phyloP scores from a whole-genome alignment of 306 rosid genomes.

The Vigna radiata region DNA sequence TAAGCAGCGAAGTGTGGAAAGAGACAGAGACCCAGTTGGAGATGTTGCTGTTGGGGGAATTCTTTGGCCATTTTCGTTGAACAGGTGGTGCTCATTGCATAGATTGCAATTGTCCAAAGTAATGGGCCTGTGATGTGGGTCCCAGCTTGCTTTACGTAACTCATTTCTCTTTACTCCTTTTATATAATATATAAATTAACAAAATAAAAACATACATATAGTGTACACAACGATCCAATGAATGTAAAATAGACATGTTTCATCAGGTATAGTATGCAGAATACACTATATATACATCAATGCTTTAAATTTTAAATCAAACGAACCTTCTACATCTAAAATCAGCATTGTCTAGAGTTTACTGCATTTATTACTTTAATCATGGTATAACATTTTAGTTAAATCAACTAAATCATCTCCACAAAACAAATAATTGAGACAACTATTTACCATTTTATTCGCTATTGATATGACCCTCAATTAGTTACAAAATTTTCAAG shows the following conservation, averaged over 20 bases:
- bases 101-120: conserved; percentile 89
- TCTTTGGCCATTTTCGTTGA: conserved; percentile 75
- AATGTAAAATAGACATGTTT: neutral
- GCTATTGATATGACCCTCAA: conserved; percentile 30
- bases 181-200: neutral
- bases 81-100: conserved; percentile 72
- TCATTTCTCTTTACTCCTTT: conserved; percentile 14
- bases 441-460: neutral
- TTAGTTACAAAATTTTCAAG: conserved; percentile 41
- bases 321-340: neutral
- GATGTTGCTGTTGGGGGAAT: conserved; percentile 59
- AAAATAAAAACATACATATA: neutral
- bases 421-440: neutral
- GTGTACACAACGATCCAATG: neutral
- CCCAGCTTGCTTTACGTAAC: conserved; percentile 52
- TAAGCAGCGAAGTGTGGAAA: conserved; percentile 53
- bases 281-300: neutral
- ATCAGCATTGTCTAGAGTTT: neutral
- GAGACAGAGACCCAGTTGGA: conserved; percentile 64
- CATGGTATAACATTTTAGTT: neutral
- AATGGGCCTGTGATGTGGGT: conserved; percentile 91
- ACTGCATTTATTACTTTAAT: neutral
- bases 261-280: conserved; percentile 4
- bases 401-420: neutral
- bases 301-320: neutral